Base-by-base conservation (phyloP, 2,329 filamentous ascomycete genomes). In the Verticillium nubilum region DNA sequence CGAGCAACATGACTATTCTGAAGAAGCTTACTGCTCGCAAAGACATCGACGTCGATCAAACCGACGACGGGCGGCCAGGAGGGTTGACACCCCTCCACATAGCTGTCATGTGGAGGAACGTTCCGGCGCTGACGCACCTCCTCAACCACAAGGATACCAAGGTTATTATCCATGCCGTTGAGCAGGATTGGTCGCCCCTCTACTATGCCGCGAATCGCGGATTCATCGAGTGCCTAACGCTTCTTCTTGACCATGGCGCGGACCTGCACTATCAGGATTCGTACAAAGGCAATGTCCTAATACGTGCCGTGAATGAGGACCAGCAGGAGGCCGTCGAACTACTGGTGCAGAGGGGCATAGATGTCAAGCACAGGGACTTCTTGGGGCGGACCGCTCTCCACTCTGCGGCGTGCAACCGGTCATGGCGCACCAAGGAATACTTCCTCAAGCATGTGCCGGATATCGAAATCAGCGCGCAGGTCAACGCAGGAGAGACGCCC, bases 311-410 rank as follows among this genome's bases (percentile, higher is more conserved):
- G 37, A 37, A 57, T 28, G 27, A 23, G 13, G 55, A 57, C 5
- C 17, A 52, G 25, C 37, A 17, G 19, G 35, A 52, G 26, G 55
- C 37, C 13, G 55, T 50, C 55, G 37, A 52, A 17, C 28, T 57
- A 26, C 28, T 57, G 25, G 55, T 57, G 13, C 27, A 57, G 15
- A 26, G 55, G 15, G 55, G 35, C 25, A 57, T 57, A 7, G 26
- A 57, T 27, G 28, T 31, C 55, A 47, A 29, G 55, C 55, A 57
- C 37, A 19, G 26, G 29, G 55, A 57, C 27, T 17, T 57, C 26
- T 50, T 29, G 15, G 55, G 55, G 25, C 55, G 55, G 35, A 57
- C 55, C 10, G 55, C 55, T 35, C 55, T 57, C 10, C 55, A 57
- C 55, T 57, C 55, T n/a, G 37, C 55, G 17, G 25, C 55, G 5